These are phyloP conservation scores for Eragrostis tef DNA, from an alignment of 202 grass and related monocot species.

Conservation along the genomic window DNA sequence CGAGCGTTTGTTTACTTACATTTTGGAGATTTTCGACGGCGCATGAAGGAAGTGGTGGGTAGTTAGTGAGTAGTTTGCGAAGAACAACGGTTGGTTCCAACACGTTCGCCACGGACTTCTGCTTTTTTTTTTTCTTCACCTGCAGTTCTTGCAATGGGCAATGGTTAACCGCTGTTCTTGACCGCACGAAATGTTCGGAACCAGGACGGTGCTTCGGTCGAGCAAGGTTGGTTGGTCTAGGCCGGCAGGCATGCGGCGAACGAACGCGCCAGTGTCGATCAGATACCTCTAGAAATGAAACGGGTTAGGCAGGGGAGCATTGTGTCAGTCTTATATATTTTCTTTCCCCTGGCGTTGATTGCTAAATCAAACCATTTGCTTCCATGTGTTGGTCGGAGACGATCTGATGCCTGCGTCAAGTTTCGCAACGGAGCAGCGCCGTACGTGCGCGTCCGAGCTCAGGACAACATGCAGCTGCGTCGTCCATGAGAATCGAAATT, in stretches of 20 bases:
- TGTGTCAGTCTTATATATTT: too few relatives aligned
- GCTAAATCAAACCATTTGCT: background rate
- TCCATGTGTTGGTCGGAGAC: background rate
- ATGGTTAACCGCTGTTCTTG: slow-evolving; percentile 11
- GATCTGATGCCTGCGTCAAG: background rate
- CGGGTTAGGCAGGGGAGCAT: background rate
- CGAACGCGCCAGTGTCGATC: too few relatives aligned
- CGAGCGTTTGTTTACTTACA: slow-evolving; percentile 40
- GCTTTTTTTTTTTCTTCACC: background rate
- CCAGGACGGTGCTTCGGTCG: background rate
- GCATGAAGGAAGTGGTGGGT: slow-evolving; percentile 12
- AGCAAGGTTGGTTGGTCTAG: background rate
- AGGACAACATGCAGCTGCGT: background rate
- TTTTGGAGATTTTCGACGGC: slow-evolving; percentile 9
- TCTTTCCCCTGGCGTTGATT: background rate
- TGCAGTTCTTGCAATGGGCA: slow-evolving; percentile 6
- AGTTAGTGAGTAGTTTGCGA: slow-evolving; percentile 60
- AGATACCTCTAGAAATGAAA: background rate
- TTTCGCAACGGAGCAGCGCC: too few relatives aligned
- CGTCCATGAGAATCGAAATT: too few relatives aligned
- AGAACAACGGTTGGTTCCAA: slow-evolving; percentile 39
- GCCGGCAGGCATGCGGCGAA: background rate
- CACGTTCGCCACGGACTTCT: background rate
- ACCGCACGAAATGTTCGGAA: background rate
- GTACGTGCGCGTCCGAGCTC: background rate